phyloP scores from a whole-genome alignment of 2,329 filamentous ascomycete genomes.

The Pezicula carpinea region DNA sequence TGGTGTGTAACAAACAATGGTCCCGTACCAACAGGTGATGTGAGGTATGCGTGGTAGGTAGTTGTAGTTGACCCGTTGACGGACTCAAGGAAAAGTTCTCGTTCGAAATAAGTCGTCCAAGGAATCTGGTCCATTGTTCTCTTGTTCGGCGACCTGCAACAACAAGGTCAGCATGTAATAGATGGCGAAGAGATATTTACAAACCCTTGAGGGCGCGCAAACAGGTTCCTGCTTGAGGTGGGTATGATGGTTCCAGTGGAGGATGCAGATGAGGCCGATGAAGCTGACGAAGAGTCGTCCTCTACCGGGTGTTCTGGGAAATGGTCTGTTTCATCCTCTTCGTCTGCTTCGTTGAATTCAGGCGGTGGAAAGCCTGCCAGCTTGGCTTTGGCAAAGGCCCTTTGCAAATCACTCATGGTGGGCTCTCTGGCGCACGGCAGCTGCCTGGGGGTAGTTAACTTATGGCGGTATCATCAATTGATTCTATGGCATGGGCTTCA shows the following conservation, averaged over 20 bases:
- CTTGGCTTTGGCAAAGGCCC: constrained; percentile 73
- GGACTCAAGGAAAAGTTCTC: constrained; percentile 71
- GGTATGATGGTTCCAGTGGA: constrained; percentile 91
- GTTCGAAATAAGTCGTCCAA: constrained; percentile 89
- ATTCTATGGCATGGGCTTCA: no score
- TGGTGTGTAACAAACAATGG: constrained; percentile 93
- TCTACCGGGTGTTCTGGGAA: constrained; percentile 38
- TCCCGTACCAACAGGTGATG: constrained; percentile 65
- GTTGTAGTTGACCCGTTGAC: constrained; percentile 40
- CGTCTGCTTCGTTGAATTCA: constrained; percentile 48
- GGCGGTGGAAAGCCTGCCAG: constrained; percentile 54
- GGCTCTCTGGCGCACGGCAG: not conserved
- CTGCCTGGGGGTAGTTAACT: not conserved
- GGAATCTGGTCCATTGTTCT: constrained; percentile 34
- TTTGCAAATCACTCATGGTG: constrained; percentile 76
- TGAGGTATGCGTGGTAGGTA: constrained; percentile 82
- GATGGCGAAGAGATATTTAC: constrained; percentile 20
- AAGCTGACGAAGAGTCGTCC: constrained; percentile 68
- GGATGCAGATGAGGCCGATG: constrained; percentile 79
- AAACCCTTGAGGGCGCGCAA: constrained; percentile 67
- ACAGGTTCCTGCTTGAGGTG: constrained; percentile 66
- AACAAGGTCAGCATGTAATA: constrained; percentile 1
- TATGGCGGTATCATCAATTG: not conserved
- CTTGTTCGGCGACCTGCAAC: constrained; percentile 24
- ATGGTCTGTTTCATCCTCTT: constrained; percentile 36